Evolutionary conservation across 768 basidiomycete genomes (phyloP), one percentile per base, ranked within the genome.

Genomic region (Roridomyces roridus): DNA sequence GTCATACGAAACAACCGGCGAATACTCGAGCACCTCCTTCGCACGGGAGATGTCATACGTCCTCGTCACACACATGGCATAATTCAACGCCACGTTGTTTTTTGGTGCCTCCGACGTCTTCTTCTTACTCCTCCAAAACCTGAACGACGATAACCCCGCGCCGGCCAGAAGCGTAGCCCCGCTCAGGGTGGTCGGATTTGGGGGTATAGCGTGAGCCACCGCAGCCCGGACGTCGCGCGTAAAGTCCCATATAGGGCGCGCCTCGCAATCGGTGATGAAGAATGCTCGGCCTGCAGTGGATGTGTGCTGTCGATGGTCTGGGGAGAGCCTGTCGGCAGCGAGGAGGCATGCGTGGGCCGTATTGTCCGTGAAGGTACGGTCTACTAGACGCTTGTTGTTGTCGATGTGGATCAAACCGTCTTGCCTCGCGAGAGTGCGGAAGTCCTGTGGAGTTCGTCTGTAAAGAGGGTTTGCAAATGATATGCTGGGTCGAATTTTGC

Each of bases 221-320:
- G 43, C 56, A 51, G 50, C 54, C 83, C 82, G 83, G 15, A 84
- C 58, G 2, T 71, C 70, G 12, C 78, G 52, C 3, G 1, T 1
- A 29, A 80, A 78, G 56, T 82, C 80, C 83, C 83, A 85, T 66
- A 81, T 80, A 64, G 77, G 76, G 45, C 79, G 67, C 7, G 82
- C 81, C 57, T 82, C 80, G 48, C 76, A 79, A 69, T 85, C 83
- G 47, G 82, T 80, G 67, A 85, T 77, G 71, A 82, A 82, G 71
- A 79, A 85, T 4, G 76, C 77, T 51, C 81, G 76, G 4, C 84
- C 83, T 2, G 80, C 82, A 41, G 83, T 77, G n/a, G 68, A 57
- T 5, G 26, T 65, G 68, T 47, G 76, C 69, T 52, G 59, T 55
- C 39, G 75, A 72, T 18, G 79, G 72, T 24, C 59, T 42, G 74